Base-by-base conservation (phyloP, 139 green algal genomes). In the Coelastrella sp. region DNA sequence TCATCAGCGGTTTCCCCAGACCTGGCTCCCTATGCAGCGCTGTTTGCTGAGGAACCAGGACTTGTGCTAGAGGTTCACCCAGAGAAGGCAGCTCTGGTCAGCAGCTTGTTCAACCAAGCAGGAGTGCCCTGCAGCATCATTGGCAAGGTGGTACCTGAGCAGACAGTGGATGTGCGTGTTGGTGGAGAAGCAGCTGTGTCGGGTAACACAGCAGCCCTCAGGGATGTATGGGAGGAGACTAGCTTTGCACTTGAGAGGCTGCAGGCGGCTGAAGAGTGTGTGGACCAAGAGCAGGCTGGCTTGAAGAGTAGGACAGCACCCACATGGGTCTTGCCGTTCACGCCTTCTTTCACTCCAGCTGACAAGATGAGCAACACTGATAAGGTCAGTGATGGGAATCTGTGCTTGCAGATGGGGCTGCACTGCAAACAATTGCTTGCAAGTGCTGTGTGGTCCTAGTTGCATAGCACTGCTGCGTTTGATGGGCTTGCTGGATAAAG, bases 21-120 rank as follows among this genome's bases (percentile, higher is more conserved):
- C 0, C 74, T 88, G 27, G 88, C 86, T 62, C 79, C 88, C 43
- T 74, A 95, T 53, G 73, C 89, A 15, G 92, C 91, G 0, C 92
- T 99, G 4, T 99, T 98, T 89, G 93, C 96, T 0, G 97, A 99
- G 90, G 97, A 99, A 93, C 93, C 98, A 30, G 97, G 97, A 17
- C 90, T 99, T 69, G 86, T 99, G 63, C 81, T 99, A 43, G 97
- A 99, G 89, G 96, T 99, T 23, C 59, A 83, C 3, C 68, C 86
- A 0, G 83, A 81, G 9, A 63, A 95, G 3, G 92, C 91, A 51
- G 85, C 45, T 1, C 91, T 98, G 21, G 48, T 96, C 40, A 76
- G 37, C 27, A 77, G 53, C 69, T 48, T 87, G 37, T 99, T 98
- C 85, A 76, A 66, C 9, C 78, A 88, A 23, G 92, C 92, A 2